phyloP scores from a whole-genome alignment of 2,329 filamentous ascomycete species.

The Coccinonectria pachysandricola region DNA sequence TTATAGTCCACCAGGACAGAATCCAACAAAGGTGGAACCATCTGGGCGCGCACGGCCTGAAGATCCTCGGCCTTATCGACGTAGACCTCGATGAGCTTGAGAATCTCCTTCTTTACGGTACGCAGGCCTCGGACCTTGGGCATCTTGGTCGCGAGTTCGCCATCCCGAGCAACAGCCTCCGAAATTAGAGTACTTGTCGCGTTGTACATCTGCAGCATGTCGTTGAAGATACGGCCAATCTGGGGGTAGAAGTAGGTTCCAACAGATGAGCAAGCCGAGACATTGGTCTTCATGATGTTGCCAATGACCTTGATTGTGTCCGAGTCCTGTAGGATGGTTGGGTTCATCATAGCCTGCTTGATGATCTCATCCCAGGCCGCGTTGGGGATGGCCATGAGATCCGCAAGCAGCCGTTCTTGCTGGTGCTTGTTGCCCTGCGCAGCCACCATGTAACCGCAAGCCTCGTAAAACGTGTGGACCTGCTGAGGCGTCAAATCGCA shows the following conservation, averaged over 20 bases:
- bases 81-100: slow-evolving; percentile 96
- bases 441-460: slow-evolving; percentile 97
- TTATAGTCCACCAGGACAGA: slow-evolving; percentile 94
- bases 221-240: slow-evolving; percentile 92
- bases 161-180: slow-evolving; percentile 77
- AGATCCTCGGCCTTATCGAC: slow-evolving; percentile 96
- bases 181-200: slow-evolving; percentile 96
- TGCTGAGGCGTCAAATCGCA: slow-evolving; percentile 92
- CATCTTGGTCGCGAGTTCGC: slow-evolving; percentile 88
- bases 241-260: slow-evolving; percentile 97
- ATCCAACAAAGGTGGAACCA: slow-evolving; percentile 92
- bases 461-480: slow-evolving; percentile 97
- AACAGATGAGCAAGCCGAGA: slow-evolving; percentile 94
- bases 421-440: slow-evolving; percentile 92
- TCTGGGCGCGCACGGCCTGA: slow-evolving; percentile 83
- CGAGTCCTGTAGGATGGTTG: slow-evolving; percentile 75
- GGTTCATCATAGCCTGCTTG: slow-evolving; percentile 71
- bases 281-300: slow-evolving; percentile 99
- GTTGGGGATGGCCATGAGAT: slow-evolving; percentile 91
- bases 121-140: slow-evolving; percentile 89
- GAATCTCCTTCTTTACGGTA: slow-evolving; percentile 98
- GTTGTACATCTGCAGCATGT: slow-evolving; percentile 98
- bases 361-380: slow-evolving; percentile 95
- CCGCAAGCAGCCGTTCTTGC: slow-evolving; percentile 82
- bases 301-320: slow-evolving; percentile 98